Base-by-base conservation (phyloP, 106 monocot species). In the Dioscorea zingiberensis region DNA sequence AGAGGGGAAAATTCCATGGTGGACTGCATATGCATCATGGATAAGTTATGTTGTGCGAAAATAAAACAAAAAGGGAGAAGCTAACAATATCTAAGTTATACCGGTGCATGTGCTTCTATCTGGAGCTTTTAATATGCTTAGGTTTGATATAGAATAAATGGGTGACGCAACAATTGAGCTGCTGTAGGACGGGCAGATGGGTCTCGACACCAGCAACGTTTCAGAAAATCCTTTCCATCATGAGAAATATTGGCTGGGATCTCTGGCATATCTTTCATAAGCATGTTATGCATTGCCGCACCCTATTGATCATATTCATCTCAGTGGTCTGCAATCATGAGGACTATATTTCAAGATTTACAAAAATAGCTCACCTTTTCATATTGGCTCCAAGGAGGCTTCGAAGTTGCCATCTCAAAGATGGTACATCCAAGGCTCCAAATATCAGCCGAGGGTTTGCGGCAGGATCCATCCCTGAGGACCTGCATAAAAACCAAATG, bases 341-440 rank as follows among this genome's bases (percentile, higher is more conserved):
- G 38, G 10, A 38, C 9, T 38, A 38, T 38, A 38, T 38, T 38
- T 10, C 38, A 38, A 2, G 38, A 38, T 38, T 60, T 49, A 59
- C n/a, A 53, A 51, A 54, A 60, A 44, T 53, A 48, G 1, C 83
- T 0, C 59, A 99, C 98, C 89, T 84, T 93, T 77, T 83, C 82
- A 69, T 55, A 99, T 54, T 81, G 74, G 58, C 73, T 82, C 98
- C 98, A 99, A 19, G 98, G 98, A 79, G 93, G 93, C 74, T 84
- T 99, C 23, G 84, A 77, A 56, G 92, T 89, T 44, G 86, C 93
- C 93, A 99, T 99, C 71, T 99, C 98, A 58, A 99, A 64, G 74
- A 99, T 64, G 22, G 93, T 99, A 48, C 98, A 99, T 48, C 93
- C 98, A 68, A 99, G 86, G 74, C 98, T 99, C 98, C 98, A 99